Evolutionary conservation across 345 rosid genomes (phyloP), one percentile per base, ranked within the genome.

Genomic region (Eucalyptus pumila): DNA sequence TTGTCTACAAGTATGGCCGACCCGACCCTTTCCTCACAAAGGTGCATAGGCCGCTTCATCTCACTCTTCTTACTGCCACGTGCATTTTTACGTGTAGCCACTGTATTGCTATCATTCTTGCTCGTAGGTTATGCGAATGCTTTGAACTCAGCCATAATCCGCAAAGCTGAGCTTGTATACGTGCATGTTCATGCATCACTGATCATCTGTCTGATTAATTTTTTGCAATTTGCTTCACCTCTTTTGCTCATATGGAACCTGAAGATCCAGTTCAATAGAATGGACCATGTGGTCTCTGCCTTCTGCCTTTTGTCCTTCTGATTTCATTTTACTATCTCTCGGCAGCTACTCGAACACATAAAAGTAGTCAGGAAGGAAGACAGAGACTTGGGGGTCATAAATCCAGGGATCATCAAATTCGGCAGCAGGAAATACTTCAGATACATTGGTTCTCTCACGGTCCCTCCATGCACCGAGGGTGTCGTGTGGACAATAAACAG

Each of bases 391-490:
- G 97, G 98, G 48, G 88, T 91, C 4, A 88, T 95, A 32, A 90
- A 95, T 89, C 98, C 98, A 10, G 90, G 93, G 80, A 90, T 90
- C 6, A 92, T 93, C 49, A 92, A 91, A 86, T 93, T 94, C 72
- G 93, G 94, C 9, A 93, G 95, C 90, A 91, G 92, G 86, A 93
- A 93, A 85, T 94, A 96, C 49, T 96, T 92, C 90, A 91, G 98
- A 94, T 96, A 95, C 69, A 86, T 93, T 4, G 99, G 98, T 19
- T 96, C 97, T 47, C 93, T 95, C 32, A 94, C 98, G 12, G 88
- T 81, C 90, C 96, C 99, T 91, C 96, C 97, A 2, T 96, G 99
- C 90, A 95, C 94, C 0, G 96, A 96, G 92, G 98, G 97, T 11
- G 95, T 95, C 65, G 80, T 95, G 86, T 96, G 99, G 99, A 96